Base-by-base conservation (phyloP, 2,329 filamentous ascomycete species). In the Aureobasidium sp. region DNA sequence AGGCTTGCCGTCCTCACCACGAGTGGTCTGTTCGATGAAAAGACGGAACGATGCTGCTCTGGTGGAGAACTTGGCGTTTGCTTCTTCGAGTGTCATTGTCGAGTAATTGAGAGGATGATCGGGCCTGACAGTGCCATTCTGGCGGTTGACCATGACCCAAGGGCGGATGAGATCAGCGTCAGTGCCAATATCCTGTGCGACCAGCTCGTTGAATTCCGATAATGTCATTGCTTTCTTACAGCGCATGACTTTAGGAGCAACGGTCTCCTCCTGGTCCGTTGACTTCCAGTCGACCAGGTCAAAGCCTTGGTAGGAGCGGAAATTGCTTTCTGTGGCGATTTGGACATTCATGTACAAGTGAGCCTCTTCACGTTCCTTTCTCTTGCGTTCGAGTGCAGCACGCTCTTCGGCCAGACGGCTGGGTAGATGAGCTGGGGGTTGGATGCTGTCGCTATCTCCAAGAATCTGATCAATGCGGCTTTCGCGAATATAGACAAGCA, bases 121-220 rank as follows among this genome's bases (percentile, higher is more conserved):
- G 0, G 95, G 94, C 21, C 94, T 85, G 41, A 91, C 88, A 0
- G 94, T 99, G 75, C 96, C 97, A 73, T 99, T 99, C 73, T 99
- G 94, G 11, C 94, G 88, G 71, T 97, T 97, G 1, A 99, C 94
- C 92, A 99, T 97, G 60, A 91, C 85, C 95, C 94, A 99, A 21
- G 96, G 83, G 27, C 94, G 85, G 29, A 97, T 76, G 64, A 84
- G 83, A 61, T 85, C 85, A 0, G 87, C 79, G 48, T 92, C 85
- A 54, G 88, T 75, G 0, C 79, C 81, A 54, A 88, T 80, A 61
- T 96, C 88, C 42, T 84, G 76, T 0, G 89, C 91, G 63, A 97
- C 81, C 27, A 82, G 81, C 30, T 79, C 78, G 5, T 87, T 83
- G 64, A 97, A 86, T 8, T 97, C 88, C 50, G 85, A 79, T 65